phyloP scores from a whole-genome alignment of 2,329 filamentous ascomycete genomes.

The Sarocladium kiliense region DNA sequence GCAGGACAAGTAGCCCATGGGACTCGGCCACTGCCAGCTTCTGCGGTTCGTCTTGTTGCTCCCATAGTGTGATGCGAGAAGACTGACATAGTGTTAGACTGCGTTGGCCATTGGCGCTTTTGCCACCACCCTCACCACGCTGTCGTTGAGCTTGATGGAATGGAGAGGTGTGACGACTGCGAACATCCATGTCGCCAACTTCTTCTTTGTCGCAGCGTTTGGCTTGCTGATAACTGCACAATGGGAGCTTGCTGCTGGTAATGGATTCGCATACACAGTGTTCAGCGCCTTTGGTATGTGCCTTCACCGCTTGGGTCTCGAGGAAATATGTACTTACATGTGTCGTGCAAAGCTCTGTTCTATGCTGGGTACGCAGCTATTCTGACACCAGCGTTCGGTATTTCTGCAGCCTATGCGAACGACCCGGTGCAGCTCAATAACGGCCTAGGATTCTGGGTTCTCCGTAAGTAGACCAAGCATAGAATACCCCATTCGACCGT shows the following conservation, averaged over 20 bases:
- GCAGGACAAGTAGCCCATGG: too few relatives aligned
- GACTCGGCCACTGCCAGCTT: neutral
- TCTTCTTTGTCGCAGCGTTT: slow-evolving; percentile 45
- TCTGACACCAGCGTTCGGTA: slow-evolving; percentile 19
- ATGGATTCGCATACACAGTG: slow-evolving; percentile 48
- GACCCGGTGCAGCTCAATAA: slow-evolving; percentile 19
- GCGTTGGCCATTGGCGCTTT: slow-evolving; percentile 43
- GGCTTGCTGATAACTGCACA: slow-evolving; percentile 50
- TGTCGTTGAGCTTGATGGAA: slow-evolving; percentile 50
- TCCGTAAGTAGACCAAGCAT: slow-evolving; percentile 13
- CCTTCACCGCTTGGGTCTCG: too few relatives aligned
- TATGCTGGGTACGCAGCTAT: slow-evolving; percentile 21
- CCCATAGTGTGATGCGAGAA: neutral
- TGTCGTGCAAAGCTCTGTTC: slow-evolving; percentile 13
- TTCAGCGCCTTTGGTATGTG: slow-evolving; percentile 47
- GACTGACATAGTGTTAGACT: slow-evolving; percentile 25
- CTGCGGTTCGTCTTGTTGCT: neutral
- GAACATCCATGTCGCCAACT: slow-evolving; percentile 49
- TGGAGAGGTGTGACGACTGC: slow-evolving; percentile 44
- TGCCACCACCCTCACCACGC: slow-evolving; percentile 47
- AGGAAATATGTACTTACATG: too few relatives aligned
- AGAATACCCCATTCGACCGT: neutral
- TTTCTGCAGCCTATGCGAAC: slow-evolving; percentile 19
- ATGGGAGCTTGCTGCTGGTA: slow-evolving; percentile 48
- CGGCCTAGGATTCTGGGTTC: slow-evolving; percentile 21